A percentile compares a stretch with the other conserved stretches of the same genome.
Conservation (phyloP, 2,329 filamentous ascomycete genomes). For the Aspergillus pseudoglaucus region DNA sequence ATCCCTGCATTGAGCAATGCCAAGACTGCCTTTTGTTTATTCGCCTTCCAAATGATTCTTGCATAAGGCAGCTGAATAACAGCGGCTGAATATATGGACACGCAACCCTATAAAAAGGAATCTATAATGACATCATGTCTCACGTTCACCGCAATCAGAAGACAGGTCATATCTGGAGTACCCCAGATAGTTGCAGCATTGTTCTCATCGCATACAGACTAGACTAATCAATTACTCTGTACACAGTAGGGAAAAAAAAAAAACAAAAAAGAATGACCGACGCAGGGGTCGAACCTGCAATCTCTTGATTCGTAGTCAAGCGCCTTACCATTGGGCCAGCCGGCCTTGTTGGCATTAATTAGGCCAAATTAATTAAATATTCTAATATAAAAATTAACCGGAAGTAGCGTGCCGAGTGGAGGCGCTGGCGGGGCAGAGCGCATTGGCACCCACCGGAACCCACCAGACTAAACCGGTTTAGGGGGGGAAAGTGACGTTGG, state of each 20-base stretch:
- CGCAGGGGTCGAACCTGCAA: constrained; percentile 44
- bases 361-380: accelerated
- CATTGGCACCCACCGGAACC: background rate
- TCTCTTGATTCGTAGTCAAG: constrained; percentile 49
- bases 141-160: too few species aligned
- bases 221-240: too few species aligned
- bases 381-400: background rate
- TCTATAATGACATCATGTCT: too few species aligned
- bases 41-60: too few species aligned
- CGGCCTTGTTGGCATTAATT: background rate
- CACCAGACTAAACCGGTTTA: background rate
- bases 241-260: background rate
- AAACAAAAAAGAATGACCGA: constrained; percentile 25
- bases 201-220: too few species aligned
- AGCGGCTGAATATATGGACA: too few species aligned
- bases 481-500: background rate
- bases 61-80: too few species aligned
- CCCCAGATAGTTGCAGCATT: background rate
- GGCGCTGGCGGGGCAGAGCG: background rate
- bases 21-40: too few species aligned
- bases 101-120: too few species aligned
- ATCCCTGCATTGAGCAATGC: too few species aligned
- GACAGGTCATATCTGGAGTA: background rate
- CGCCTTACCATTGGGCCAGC: constrained; percentile 45
- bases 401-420: constrained; percentile 20